Conservation (phyloP, 2,329 filamentous ascomycete genomes). For the Aspergillus ibericus region DNA sequence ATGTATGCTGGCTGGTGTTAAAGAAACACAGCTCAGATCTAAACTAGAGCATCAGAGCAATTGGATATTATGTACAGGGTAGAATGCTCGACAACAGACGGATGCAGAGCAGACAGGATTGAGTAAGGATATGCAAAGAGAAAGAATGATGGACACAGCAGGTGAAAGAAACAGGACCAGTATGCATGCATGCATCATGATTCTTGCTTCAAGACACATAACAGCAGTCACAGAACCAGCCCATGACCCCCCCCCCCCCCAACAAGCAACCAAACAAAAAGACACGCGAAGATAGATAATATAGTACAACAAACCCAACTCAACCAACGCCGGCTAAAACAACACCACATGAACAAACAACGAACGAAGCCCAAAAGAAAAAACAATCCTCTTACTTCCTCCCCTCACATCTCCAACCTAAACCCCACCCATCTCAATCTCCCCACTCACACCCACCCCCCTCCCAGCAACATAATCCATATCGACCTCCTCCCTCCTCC, state of each 20-base stretch:
- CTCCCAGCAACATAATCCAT: constrained; percentile 21
- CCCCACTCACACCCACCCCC: constrained; percentile 1
- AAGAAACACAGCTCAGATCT: too few relatives aligned
- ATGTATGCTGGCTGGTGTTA: too few relatives aligned
- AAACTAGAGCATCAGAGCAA: background rate
- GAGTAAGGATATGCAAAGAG: background rate
- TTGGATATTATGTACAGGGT: background rate
- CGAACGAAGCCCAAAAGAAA: background rate
- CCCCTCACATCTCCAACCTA: constrained; percentile 8
- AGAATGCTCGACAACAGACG: background rate
- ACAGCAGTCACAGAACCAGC: background rate
- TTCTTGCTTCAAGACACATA: background rate
- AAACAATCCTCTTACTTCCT: too few relatives aligned
- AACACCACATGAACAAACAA: background rate
- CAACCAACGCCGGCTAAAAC: background rate
- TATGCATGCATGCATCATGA: background rate
- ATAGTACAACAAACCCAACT: background rate
- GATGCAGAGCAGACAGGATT: background rate
- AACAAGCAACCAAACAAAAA: background rate
- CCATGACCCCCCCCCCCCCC: background rate
- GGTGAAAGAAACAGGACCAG: background rate
- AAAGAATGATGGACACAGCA: background rate
- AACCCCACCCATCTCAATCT: constrained; percentile 38
- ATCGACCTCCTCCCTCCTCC: constrained; percentile 43
- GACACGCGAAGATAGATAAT: background rate